Base-by-base conservation (phyloP, 164 flowering plant genomes). In the Nymphaea thermarum region DNA sequence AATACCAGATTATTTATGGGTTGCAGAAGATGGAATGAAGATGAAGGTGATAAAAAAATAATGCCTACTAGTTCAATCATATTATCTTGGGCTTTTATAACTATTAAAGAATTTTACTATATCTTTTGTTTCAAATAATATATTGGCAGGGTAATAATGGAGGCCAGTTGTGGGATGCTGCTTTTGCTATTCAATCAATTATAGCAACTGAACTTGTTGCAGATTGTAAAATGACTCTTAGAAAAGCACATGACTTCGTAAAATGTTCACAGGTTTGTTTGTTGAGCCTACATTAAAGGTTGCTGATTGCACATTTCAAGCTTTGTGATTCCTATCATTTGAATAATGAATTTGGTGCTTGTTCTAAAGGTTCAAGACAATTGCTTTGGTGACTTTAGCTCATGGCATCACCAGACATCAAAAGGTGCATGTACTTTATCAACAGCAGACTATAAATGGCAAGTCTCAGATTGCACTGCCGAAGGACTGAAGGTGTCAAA, bases 381-480 rank as follows among this genome's bases (percentile, higher is more conserved):
- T 53, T 65, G 77, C 64, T 61, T 70, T 3, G 78, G 76, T 6
- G 67, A 82, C 44, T 51, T 70, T 42, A 68, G 59, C 3, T 25
- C 66, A 0, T 78, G 80, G 82, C 80, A 80, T 71, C 81, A 85
- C 3, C 85, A 84, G 73, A 47, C 12, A 47, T 47, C 55, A 7
- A 47, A 47, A 2, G 55, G 55, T 47, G 7, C 55, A 47, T 47
- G 87, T 86, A 72, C 84, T 41, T 86, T 86, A 68, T 82, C 90
- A 0, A 82, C 80, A 11, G 75, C 73, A 3, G 87, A 84, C 60
- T 73, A 80, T 62, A 83, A 83, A 18, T 86, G 90, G 87, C 68
- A 68, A n/a, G 81, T 75, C 2, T 80, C 84, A 17, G 85, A 86
- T 70, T 81, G 82, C 69, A 78, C 85, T 42, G 76, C 79, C 43